A percentile compares a stretch with the other conserved stretches of the same genome.
Conservation (phyloP, 305 asterid genomes). For the Fraxinus dipetala region DNA sequence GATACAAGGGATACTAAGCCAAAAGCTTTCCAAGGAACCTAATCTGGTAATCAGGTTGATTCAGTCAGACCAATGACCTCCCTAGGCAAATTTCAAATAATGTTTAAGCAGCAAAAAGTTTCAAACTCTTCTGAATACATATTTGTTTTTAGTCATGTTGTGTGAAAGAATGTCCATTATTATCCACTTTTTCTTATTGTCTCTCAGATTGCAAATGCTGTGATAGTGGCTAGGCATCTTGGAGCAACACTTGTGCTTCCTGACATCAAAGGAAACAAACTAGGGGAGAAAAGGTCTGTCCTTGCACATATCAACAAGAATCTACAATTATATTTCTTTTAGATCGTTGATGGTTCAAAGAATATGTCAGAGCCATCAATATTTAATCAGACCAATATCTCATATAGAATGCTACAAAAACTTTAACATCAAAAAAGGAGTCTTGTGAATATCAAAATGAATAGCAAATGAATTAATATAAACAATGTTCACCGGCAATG, state of each 20-base stretch:
- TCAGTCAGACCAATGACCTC: not conserved
- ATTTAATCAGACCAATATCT: not conserved
- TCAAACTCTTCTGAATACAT: not conserved
- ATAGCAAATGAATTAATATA: not conserved
- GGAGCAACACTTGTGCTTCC: not conserved
- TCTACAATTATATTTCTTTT: not conserved
- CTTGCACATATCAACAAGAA: not conserved
- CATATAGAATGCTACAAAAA: not conserved
- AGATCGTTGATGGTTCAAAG: not conserved
- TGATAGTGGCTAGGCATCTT: not conserved
- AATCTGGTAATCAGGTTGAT: not conserved
- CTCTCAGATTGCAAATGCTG: not conserved
- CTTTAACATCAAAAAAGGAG: not conserved
- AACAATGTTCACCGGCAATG: not conserved
- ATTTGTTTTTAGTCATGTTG: not conserved
- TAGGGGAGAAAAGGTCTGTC: not conserved
- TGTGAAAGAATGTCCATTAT: not conserved
- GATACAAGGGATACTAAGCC: not conserved
- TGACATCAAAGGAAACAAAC: not conserved
- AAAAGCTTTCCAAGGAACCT: not conserved
- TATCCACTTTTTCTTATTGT: not conserved
- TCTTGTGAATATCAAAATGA: not conserved
- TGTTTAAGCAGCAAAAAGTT: not conserved
- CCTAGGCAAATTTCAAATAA: not conserved
- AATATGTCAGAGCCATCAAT: not conserved